These are phyloP conservation scores for Candida schatavii DNA, from an alignment of 805 yeast species.

Conservation along the genomic window DNA sequence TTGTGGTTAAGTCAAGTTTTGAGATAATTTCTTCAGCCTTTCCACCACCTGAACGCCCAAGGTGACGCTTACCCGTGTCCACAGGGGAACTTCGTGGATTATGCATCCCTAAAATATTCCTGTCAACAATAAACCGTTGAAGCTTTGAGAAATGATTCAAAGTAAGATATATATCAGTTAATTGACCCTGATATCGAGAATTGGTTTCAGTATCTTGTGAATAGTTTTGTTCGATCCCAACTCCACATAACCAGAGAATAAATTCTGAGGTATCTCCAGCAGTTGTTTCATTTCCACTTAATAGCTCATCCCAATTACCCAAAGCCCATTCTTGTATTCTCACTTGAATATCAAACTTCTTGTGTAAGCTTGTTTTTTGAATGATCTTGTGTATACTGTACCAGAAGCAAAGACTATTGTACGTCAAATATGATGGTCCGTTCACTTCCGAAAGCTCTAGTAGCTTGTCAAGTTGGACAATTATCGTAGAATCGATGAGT, in stretches of 20 bases:
- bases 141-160: not conserved
- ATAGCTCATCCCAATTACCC: constrained; percentile 41
- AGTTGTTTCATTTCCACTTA: not conserved
- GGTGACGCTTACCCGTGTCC: too few species aligned
- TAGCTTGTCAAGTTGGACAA: constrained; percentile 47
- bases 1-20: too few species aligned
- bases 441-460: constrained; percentile 55
- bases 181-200: not conserved
- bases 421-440: constrained; percentile 53
- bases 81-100: too few species aligned
- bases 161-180: not conserved
- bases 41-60: too few species aligned
- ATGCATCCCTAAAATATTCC: not conserved
- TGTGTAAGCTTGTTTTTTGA: constrained; percentile 27
- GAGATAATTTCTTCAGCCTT: not conserved
- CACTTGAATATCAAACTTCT: constrained; percentile 18
- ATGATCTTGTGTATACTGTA: constrained; percentile 35
- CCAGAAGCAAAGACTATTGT: constrained; percentile 58
- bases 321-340: constrained; percentile 51
- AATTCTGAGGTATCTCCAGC: constrained; percentile 27
- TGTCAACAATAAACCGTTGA: constrained; percentile 1
- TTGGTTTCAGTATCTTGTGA: not conserved
- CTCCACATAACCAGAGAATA: constrained; percentile 44
- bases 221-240: not conserved
- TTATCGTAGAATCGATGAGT: constrained; percentile 36